Conservation (phyloP, 1,284 basidiomycete genomes). For the Mycosarcoma mackinlayi region DNA sequence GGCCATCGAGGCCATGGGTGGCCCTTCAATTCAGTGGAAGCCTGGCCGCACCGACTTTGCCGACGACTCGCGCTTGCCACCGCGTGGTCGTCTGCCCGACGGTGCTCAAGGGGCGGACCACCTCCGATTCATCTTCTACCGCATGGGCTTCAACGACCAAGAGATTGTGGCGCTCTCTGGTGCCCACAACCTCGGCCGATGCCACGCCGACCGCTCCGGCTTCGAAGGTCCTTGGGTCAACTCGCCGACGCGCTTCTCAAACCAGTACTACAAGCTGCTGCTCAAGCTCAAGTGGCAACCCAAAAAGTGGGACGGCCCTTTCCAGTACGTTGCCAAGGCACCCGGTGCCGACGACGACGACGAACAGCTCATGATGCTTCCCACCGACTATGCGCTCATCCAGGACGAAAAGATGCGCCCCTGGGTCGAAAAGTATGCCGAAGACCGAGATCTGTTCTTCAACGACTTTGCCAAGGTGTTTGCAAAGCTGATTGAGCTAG, state of each 20-base stretch:
- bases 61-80: constrained; percentile 66
- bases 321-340: constrained; percentile 65
- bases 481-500: constrained; percentile 68
- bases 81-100: constrained; percentile 71
- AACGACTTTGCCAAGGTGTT: constrained; percentile 71
- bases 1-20: constrained; percentile 72
- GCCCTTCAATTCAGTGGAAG: constrained; percentile 70
- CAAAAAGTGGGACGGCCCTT: constrained; percentile 71
- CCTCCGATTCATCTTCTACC: constrained; percentile 71
- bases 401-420: constrained; percentile 64
- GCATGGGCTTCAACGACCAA: constrained; percentile 73
- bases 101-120: constrained; percentile 71
- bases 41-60: constrained; percentile 71
- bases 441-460: constrained; percentile 73
- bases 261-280: constrained; percentile 69
- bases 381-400: constrained; percentile 67
- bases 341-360: constrained; percentile 67
- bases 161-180: constrained; percentile 74
- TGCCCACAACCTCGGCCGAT: constrained; percentile 72
- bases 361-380: constrained; percentile 73
- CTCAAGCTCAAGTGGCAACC: constrained; percentile 71
- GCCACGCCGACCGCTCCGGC: constrained; percentile 63
- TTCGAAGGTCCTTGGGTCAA: constrained; percentile 67
- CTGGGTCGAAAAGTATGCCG: constrained; percentile 70
- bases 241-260: constrained; percentile 64